phyloP scores from a whole-genome alignment of 2,329 filamentous ascomycete species.

The Dryadomyces quercivorus region DNA sequence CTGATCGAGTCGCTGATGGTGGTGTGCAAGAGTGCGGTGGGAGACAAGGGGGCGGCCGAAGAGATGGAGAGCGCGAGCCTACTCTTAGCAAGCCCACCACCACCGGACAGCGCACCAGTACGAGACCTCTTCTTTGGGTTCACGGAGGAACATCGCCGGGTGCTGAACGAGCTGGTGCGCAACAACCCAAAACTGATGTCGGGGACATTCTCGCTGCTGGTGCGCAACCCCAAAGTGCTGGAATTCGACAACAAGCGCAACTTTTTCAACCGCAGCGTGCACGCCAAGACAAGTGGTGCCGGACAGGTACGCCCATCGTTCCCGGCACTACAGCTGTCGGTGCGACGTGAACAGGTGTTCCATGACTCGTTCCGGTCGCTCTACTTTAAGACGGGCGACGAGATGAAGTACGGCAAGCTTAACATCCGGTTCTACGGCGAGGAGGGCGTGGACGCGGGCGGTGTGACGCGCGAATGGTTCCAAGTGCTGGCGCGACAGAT shows the following conservation, averaged over 20 bases:
- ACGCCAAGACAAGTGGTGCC: constrained; percentile 49
- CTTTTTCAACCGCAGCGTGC: constrained; percentile 92
- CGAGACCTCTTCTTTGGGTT: constrained; percentile 90
- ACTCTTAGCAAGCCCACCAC: constrained; percentile 61
- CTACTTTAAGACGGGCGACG: constrained; percentile 90
- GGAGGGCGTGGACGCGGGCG: constrained; percentile 94
- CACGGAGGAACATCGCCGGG: constrained; percentile 93
- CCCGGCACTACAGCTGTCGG: constrained; percentile 68
- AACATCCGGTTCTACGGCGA: constrained; percentile 96
- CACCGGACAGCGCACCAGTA: constrained; percentile 52
- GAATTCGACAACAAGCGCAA: constrained; percentile 99
- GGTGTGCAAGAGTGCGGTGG: constrained; percentile 71
- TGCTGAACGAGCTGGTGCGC: constrained; percentile 92
- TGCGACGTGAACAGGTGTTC: constrained; percentile 93
- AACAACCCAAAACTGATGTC: constrained; percentile 98
- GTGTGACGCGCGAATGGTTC: constrained; percentile 98
- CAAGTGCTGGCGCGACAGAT: constrained; percentile 93
- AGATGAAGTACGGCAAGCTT: constrained; percentile 98
- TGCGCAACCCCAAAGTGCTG: constrained; percentile 96
- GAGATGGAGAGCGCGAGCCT: not conserved
- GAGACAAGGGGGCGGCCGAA: constrained; percentile 11
- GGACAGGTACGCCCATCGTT: constrained; percentile 51
- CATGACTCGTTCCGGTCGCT: constrained; percentile 96
- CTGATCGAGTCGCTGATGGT: constrained; percentile 97
- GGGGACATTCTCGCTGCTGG: constrained; percentile 86